Evolutionary conservation across 2,329 filamentous ascomycete species (phyloP).

Genomic region (Colletotrichum tropicicola): DNA sequence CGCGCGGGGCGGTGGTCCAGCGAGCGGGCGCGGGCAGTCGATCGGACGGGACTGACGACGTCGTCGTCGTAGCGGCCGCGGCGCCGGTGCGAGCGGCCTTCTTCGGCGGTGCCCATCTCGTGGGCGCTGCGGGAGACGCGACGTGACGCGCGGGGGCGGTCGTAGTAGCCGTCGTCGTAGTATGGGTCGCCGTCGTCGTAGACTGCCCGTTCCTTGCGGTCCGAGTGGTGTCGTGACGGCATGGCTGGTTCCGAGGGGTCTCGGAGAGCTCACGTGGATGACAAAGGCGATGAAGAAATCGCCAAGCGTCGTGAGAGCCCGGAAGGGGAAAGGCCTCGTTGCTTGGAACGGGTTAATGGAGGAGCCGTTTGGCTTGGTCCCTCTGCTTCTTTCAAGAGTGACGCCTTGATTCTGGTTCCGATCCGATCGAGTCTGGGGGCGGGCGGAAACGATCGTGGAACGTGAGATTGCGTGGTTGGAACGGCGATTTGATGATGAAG

Average conservation of each 20-base stretch:
- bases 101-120: conserved; percentile 1
- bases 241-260: neutral
- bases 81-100: neutral
- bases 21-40: conserved; percentile 9
- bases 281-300: neutral
- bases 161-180: conserved; percentile 11
- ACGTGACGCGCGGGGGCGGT: conserved; percentile 1
- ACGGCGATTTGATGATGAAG: neutral
- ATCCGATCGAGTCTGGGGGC: neutral
- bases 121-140: conserved; percentile 15
- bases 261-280: neutral
- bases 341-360: neutral
- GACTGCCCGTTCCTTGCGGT: neutral
- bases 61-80: conserved; percentile 4
- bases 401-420: conserved; percentile 1
- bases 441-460: neutral
- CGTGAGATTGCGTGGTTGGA: neutral
- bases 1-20: conserved; percentile 9
- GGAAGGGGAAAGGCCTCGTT: conserved; percentile 1
- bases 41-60: neutral
- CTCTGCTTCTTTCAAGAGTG: neutral
- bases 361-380: neutral
- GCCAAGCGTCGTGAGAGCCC: conserved; percentile 1
- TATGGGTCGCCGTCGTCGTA: conserved; percentile 20
- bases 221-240: conserved; percentile 20